A percentile compares a stretch with the other conserved stretches of the same genome.
These are phyloP conservation scores for Vigna mungo DNA, from an alignment of 306 rosid genomes.

Conservation along the genomic window DNA sequence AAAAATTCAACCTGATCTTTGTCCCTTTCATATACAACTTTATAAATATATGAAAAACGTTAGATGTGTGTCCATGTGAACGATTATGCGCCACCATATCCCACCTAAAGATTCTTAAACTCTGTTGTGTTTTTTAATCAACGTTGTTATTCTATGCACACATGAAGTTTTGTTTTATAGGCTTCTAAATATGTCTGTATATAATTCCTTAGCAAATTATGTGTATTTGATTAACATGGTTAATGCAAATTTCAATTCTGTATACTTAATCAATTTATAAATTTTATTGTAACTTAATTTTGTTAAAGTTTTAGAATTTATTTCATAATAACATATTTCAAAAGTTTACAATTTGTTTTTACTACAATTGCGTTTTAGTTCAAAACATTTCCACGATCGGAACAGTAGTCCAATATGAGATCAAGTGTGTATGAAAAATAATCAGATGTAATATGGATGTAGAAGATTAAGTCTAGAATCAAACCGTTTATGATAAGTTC, in stretches of 20 bases:
- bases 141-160: background rate
- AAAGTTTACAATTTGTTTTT: background rate
- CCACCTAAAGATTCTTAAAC: background rate
- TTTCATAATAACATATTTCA: background rate
- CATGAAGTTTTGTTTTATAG: background rate
- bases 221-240: background rate
- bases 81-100: slow-evolving; percentile 14
- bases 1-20: background rate
- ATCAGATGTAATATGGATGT: background rate
- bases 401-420: background rate
- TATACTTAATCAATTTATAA: too few relatives aligned
- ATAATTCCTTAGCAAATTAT: background rate
- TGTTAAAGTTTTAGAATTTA: too few relatives aligned
- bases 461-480: background rate
- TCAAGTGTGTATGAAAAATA: background rate
- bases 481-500: too few relatives aligned
- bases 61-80: slow-evolving; percentile 39
- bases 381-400: background rate
- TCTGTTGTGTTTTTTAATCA: background rate
- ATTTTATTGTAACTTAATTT: too few relatives aligned
- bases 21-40: slow-evolving; percentile 1
- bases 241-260: too few relatives aligned
- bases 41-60: slow-evolving; percentile 9
- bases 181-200: background rate
- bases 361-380: background rate